Base-by-base conservation (phyloP, 192 early-diverging fungal genomes). In the Umbelopsis sp. region DNA sequence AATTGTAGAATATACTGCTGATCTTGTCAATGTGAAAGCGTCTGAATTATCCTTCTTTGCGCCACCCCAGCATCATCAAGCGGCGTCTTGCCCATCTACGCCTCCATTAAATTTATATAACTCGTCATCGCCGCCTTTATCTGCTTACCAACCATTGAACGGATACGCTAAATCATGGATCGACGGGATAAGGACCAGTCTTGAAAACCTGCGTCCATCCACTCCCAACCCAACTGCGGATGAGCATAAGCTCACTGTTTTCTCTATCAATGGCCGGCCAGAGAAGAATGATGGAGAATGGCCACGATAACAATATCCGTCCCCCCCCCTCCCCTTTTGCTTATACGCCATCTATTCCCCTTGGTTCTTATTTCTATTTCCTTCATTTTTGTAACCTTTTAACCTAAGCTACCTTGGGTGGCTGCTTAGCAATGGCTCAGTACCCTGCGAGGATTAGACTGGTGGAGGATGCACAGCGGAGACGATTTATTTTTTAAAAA, bases 211-310 rank as follows among this genome's bases (percentile, higher is more conserved):
- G 25, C 56, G 56, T 20, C 54, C 54, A 32, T 34, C 31, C 25
- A 32, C 29, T 29, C 56, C 56, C 26, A 29, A 20, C 31, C 29
- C 1, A 12, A 20, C 14, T 34, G 12, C 31, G 7, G 34, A 62
- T 32, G 56, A 62, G 31, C 56, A 62, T 31, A 62, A 62, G n/a
- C 31, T 62, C 14, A 62, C 56, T 0, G 56, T 62, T 14, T 62
- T 62, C 14, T 62, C 56, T 31, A 32, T 31, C 31, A 62, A 62
- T 34, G 56, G 56, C 12, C 56, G 20, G 4, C 56, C 31, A 62
- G 31, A 17, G 12, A 17, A 49, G 47, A 49, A 49, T 4, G 47
- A 21, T 20, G 16, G 4, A n/a, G 47, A n/a, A 49, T 49, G 47
- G 47, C n/a, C 4, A 49, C 20, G n/a, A 21, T 20, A 12, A n/a